Base-by-base conservation (phyloP, 2,329 filamentous ascomycete species). In the Geosmithia putterillii region DNA sequence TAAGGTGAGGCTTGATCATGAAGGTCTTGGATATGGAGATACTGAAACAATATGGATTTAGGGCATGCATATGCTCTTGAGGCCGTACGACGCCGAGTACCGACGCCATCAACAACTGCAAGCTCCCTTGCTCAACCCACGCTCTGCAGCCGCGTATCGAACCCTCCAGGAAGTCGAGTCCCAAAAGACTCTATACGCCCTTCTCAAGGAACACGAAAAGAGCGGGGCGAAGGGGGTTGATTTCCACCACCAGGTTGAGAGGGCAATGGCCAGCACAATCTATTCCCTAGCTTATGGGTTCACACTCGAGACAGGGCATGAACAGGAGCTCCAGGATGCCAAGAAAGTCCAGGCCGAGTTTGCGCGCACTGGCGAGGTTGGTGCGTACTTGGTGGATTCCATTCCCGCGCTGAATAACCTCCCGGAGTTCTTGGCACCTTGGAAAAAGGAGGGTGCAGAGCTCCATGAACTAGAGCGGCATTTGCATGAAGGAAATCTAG, bases 141-240 rank as follows among this genome's bases (percentile, higher is more conserved):
- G 47, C 46, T 58, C 53, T 35, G 59, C 42, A 40, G 51, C 51
- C 2, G 58, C 56, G 0, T 71, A 70, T 44, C 55, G 55, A 15
- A 53, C 57, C 0, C 48, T 73, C 0, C 67, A 70, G 47, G 64
- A 69, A 9, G 55, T 71, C 6, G 70, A 72, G 47, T 65, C 61
- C 22, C 64, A 59, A 43, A 66, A 70, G 42, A 48, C 71, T 1
- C 46, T 71, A 1, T 54, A 54, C 15, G 65, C 71, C 12, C 50
- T 71, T 0, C 46, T 71, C n/a, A 46, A 51, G 1, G 54, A 57
- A 2, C 43, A 55, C 2, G 54, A 57, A 1, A 42, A 54, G 7
- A 25, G 42, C 9, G 57, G 54, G 1, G 45, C 45, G 5, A 49
- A 48, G 28, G 52, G 56, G 0, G 42, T 50, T 4, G 54, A 61